A percentile compares a stretch with the other conserved stretches of the same genome.
Conservation (phyloP, 192 early-diverging fungal species). For the Mortierella antarctica region DNA sequence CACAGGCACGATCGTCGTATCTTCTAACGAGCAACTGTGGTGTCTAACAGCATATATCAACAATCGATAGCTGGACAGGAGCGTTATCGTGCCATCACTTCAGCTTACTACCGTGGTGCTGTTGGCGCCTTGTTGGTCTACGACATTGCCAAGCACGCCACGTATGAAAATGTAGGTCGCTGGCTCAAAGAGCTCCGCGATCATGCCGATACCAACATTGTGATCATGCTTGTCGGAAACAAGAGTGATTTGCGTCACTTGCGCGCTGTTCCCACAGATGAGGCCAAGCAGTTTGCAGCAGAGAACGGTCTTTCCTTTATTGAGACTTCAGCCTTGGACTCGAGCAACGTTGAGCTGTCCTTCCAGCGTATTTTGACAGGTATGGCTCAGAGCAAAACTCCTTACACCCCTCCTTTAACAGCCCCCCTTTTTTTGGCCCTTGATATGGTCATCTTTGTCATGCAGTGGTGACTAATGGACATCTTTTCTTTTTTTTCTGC, state of each 20-base stretch:
- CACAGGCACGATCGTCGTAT: slow-evolving; percentile 7
- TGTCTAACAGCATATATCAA: too few species aligned
- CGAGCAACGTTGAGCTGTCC: slow-evolving; percentile 95
- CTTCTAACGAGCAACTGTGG: not conserved
- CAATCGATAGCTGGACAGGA: slow-evolving; percentile 70
- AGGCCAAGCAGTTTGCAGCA: slow-evolving; percentile 96
- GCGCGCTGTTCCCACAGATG: slow-evolving; percentile 97
- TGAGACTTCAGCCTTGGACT: slow-evolving; percentile 97
- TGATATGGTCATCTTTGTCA: not conserved
- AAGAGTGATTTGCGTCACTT: slow-evolving; percentile 98
- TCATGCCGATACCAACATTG: slow-evolving; percentile 98
- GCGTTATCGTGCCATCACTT: slow-evolving; percentile 89
- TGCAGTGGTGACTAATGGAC: not conserved
- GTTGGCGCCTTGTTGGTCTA: slow-evolving; percentile 97
- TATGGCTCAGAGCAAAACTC: slow-evolving; percentile 49
- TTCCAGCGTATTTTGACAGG: slow-evolving; percentile 97
- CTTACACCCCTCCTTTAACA: not conserved
- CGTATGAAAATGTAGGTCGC: slow-evolving; percentile 95
- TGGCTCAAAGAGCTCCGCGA: slow-evolving; percentile 99
- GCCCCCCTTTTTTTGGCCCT: not conserved
- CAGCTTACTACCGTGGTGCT: slow-evolving; percentile 94
- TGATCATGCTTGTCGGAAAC: slow-evolving; percentile 99
- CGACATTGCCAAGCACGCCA: slow-evolving; percentile 96
- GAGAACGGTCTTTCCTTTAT: slow-evolving; percentile 97
- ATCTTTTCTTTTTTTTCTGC: not conserved